A percentile compares a stretch with the other conserved stretches of the same genome.
Evolutionary conservation across 768 basidiomycete species (phyloP).

Genomic region (Tubosaeta brunneosetosa): DNA sequence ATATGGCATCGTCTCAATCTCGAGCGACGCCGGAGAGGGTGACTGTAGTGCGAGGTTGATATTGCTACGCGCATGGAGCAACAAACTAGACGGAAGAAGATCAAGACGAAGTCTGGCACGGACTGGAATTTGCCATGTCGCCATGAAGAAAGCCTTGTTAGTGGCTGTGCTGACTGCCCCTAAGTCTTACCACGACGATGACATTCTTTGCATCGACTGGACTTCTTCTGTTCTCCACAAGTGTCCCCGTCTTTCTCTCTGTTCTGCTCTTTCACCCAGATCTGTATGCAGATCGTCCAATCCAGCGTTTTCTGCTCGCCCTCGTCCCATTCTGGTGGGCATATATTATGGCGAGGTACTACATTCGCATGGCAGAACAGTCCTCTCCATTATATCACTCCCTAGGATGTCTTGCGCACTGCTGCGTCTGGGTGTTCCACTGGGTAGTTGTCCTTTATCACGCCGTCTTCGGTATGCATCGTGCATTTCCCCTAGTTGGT

Average conservation of each 20-base stretch:
- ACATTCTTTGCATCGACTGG: neutral
- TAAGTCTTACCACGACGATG: neutral
- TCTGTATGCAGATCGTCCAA: slow-evolving; percentile 7
- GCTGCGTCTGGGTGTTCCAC: slow-evolving; percentile 23
- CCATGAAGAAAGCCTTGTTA: slow-evolving; percentile 12
- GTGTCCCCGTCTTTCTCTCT: slow-evolving; percentile 15
- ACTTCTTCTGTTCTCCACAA: slow-evolving; percentile 13
- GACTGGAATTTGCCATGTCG: slow-evolving; percentile 21
- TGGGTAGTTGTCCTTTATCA: slow-evolving; percentile 17
- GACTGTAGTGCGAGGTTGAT: slow-evolving; percentile 23
- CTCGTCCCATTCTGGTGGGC: slow-evolving; percentile 20
- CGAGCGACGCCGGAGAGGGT: slow-evolving; percentile 34
- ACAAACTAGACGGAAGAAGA: slow-evolving; percentile 7
- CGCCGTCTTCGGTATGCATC: slow-evolving; percentile 18
- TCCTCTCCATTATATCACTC: slow-evolving; percentile 24
- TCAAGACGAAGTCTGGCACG: slow-evolving; percentile 16
- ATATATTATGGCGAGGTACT: slow-evolving; percentile 17
- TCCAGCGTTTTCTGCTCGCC: slow-evolving; percentile 18
- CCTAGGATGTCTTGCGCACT: slow-evolving; percentile 21
- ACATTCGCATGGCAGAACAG: slow-evolving; percentile 16
- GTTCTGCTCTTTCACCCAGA: slow-evolving; percentile 9
- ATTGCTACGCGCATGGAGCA: slow-evolving; percentile 18
- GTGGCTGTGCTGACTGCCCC: neutral
- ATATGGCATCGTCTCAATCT: slow-evolving; percentile 34
- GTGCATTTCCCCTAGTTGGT: neutral